phyloP scores from a whole-genome alignment of 495 filamentous ascomycete species.

The Aspergillus panamensis region DNA sequence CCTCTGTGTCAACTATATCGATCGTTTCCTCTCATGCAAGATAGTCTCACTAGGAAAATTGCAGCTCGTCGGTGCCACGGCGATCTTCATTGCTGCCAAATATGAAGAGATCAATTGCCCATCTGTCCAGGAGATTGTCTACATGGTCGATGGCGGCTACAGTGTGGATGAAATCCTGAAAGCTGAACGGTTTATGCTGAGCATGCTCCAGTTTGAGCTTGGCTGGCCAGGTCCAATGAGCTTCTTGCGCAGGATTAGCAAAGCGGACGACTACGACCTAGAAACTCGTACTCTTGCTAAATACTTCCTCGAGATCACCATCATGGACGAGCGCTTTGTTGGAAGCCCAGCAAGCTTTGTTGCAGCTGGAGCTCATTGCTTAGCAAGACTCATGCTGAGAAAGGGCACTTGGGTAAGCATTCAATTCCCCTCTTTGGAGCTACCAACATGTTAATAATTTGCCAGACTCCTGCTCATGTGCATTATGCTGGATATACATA shows the following conservation, averaged over 20 bases:
- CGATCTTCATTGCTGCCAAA: slow-evolving; percentile 93
- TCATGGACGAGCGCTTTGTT: slow-evolving; percentile 98
- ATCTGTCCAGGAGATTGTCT: slow-evolving; percentile 90
- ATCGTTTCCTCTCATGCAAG: slow-evolving; percentile 93
- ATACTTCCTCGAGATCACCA: slow-evolving; percentile 93
- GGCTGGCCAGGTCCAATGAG: slow-evolving; percentile 99
- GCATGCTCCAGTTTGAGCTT: slow-evolving; percentile 88
- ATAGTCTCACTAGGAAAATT: slow-evolving; percentile 92
- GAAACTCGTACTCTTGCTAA: slow-evolving; percentile 95
- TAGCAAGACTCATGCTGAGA: slow-evolving; percentile 81
- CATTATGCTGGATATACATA: slow-evolving; percentile 93
- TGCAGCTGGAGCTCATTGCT: slow-evolving; percentile 88
- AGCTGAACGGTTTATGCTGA: slow-evolving; percentile 97
- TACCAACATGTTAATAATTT: slow-evolving; percentile 28
- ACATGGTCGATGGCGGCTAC: slow-evolving; percentile 96
- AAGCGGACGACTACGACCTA: slow-evolving; percentile 95
- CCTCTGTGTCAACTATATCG: slow-evolving; percentile 90
- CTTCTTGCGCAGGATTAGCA: slow-evolving; percentile 93
- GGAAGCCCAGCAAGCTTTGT: slow-evolving; percentile 83
- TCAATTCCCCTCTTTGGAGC: slow-evolving; percentile 4
- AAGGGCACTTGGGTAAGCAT: slow-evolving; percentile 88
- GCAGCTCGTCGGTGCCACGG: slow-evolving; percentile 93
- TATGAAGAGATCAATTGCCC: slow-evolving; percentile 98
- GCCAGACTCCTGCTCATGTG: slow-evolving; percentile 73
- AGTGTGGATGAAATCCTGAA: slow-evolving; percentile 88